These are phyloP conservation scores for Skeletonema menzelii DNA, from an alignment of 108 stramenopile genomes.

Conservation along the genomic window DNA sequence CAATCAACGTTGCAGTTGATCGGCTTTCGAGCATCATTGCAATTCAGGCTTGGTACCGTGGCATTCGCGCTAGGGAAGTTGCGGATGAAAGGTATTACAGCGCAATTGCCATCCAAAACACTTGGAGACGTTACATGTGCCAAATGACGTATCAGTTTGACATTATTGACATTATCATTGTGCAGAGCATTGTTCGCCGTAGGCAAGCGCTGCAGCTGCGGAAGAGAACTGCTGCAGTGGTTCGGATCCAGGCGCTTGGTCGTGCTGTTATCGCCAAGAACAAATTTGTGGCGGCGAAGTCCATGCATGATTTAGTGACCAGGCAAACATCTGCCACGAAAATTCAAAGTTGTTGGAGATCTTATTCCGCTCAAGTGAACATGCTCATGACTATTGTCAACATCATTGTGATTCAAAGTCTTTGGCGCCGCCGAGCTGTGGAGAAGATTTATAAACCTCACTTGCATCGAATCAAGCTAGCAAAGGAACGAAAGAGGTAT, in stretches of 20 bases:
- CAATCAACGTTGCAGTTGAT: slow-evolving; percentile 40
- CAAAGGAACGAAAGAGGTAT: slow-evolving; percentile 22
- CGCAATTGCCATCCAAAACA: slow-evolving; percentile 59
- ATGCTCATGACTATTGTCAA: slow-evolving; percentile 62
- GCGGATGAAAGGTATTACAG: slow-evolving; percentile 23
- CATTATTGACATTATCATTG: slow-evolving; percentile 67
- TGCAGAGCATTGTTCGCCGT: slow-evolving; percentile 64
- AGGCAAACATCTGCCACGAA: slow-evolving; percentile 26
- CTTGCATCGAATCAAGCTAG: slow-evolving; percentile 30
- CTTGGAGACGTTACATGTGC: slow-evolving; percentile 55
- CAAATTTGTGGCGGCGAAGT: slow-evolving; percentile 13
- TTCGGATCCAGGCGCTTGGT: slow-evolving; percentile 32
- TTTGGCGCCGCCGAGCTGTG: slow-evolving; percentile 56
- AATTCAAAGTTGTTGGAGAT: slow-evolving; percentile 57
- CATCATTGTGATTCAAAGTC: slow-evolving; percentile 71
- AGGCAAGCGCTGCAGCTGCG: slow-evolving; percentile 35
- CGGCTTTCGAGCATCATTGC: slow-evolving; percentile 43
- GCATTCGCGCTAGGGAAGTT: slow-evolving; percentile 35
- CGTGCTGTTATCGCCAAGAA: slow-evolving; percentile 31
- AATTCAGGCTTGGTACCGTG: slow-evolving; percentile 58
- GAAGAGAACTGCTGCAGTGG: slow-evolving; percentile 13
- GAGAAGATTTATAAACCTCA: slow-evolving; percentile 29
- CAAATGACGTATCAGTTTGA: slow-evolving; percentile 53
- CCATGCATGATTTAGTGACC: slow-evolving; percentile 22
- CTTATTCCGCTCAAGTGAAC: slow-evolving; percentile 49